Evolutionary conservation across 1,139 yeast species (phyloP), one percentile per base, ranked within the genome.

Genomic region (Blastobotrys illinoisensis): DNA sequence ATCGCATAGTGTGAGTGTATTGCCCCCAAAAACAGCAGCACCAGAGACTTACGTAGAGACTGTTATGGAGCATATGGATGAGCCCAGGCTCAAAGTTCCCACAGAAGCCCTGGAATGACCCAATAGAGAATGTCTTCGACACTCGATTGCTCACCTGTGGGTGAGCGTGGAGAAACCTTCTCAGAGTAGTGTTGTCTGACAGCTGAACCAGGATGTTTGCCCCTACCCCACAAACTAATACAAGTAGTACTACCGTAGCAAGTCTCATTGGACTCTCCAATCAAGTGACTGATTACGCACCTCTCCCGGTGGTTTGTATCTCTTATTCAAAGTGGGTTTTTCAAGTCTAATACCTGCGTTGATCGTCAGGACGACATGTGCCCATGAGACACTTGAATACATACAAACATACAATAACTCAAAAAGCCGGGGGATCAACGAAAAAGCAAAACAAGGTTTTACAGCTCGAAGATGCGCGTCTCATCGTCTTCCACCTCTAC

Each of bases 91-190:
- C 63, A 52, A 67, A 67, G 47, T 62, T 59, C 9, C 70, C 71
- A 1, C 64, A 60, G 46, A 67, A 62, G 11, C 66, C 71, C 13
- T 58, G 61, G 55, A 67, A 67, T 2, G 53, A 47, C 23, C 70
- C 68, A 54, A 67, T 62, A 20, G 70, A 64, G 50, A 59, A 67
- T 6, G 62, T 62, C 48, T 64, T 59, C 13, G 63, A 57, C 16
- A 67, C 63, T 19, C 57, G 55, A 45, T 58, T 54, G 20, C 51
- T 53, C 4, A 67, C 49, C 13, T 46, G 47, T 2, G 71, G 68
- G 49, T 67, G 57, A 50, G 56, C 58, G 11, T 53, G 40, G n/a
- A 67, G 55, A 50, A 67, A 67, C 28, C 49, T 49, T 18, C 57
- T 54, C 18, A 65, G 46, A 5, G 60, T 56, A 6, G 61, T 61